phyloP scores from a whole-genome alignment of 192 early-diverging fungal genomes.

The Funneliformis mosseae region DNA sequence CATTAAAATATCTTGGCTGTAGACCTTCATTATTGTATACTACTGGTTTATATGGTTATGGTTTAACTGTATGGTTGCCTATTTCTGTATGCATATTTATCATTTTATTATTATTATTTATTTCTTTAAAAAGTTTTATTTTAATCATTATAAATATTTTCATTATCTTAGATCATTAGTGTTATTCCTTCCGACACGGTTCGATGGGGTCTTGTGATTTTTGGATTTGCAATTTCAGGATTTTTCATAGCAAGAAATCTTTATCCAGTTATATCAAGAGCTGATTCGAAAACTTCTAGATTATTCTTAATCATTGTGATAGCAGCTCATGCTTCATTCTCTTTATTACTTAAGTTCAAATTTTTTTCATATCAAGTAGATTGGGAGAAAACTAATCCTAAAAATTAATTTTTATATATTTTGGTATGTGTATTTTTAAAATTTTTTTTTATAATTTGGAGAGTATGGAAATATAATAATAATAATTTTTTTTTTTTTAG shows the following conservation, averaged over 20 bases:
- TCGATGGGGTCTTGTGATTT: constrained; percentile 78
- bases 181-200: constrained; percentile 80
- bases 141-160: constrained; percentile 69
- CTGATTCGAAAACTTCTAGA: constrained; percentile 69
- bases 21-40: constrained; percentile 85
- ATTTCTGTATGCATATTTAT: constrained; percentile 63
- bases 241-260: constrained; percentile 60
- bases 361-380: constrained; percentile 75
- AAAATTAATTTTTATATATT: constrained; percentile 69
- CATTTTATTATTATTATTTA: constrained; percentile 6
- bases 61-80: constrained; percentile 91
- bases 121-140: not conserved
- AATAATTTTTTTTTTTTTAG: too few species aligned
- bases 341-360: constrained; percentile 78
- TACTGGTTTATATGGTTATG: constrained; percentile 88
- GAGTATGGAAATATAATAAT: too few species aligned
- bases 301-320: constrained; percentile 70
- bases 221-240: constrained; percentile 72
- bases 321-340: constrained; percentile 66
- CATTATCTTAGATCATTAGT: constrained; percentile 64
- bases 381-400: not conserved
- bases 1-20: constrained; percentile 85
- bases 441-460: too few species aligned
- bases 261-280: constrained; percentile 65
- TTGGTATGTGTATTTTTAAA: constrained; percentile 63